Base-by-base conservation (phyloP, 2,329 filamentous ascomycete species). In the Arthroderma sp. region DNA sequence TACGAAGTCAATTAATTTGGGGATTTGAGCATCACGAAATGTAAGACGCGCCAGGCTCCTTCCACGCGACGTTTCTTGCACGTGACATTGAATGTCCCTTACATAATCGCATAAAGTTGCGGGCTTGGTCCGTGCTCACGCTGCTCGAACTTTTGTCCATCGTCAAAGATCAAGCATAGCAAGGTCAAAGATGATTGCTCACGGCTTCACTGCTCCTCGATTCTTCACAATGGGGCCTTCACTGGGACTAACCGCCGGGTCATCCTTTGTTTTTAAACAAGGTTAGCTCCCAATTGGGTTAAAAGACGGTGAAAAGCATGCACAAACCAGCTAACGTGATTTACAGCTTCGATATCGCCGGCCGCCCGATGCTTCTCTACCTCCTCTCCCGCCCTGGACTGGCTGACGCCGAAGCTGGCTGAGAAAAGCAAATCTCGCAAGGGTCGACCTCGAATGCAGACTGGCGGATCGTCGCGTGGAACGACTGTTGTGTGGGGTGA, bases 401-500 rank as follows among this genome's bases (percentile, higher is more conserved):
- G 88, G 87, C 82, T 96, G 40, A 76, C 84, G 47, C 89, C 89
- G 31, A 82, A 78, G 56, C 67, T 81, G 55, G 78, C 85, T 52
- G 88, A 86, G 61, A 82, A 79, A 59, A 85, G 85, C 64, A 94
- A 93, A 72, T 88, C 87, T 54, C 76, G 75, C 52, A 95, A 95
- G 69, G 91, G 89, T 34, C 78, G 87, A 1, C 82, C 85, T 41
- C 79, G 86, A 55, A 87, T 96, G 40, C 77, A 85, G 27, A 98
- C 88, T 0, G 91, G 91, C 50, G 91, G 91, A 49, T 93, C 85
- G 45, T 80, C 76, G 32, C 87, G 93, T 62, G 91, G 91, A 54
- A 98, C 91, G 32, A 96, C 89, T 0, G 83, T 98, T 15, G 80
- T 93, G 46, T 96, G 87, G 86, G 91, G 91, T 45, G 88, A 96